phyloP scores from a whole-genome alignment of 2,329 filamentous ascomycete genomes.

The Colletotrichum sp. region DNA sequence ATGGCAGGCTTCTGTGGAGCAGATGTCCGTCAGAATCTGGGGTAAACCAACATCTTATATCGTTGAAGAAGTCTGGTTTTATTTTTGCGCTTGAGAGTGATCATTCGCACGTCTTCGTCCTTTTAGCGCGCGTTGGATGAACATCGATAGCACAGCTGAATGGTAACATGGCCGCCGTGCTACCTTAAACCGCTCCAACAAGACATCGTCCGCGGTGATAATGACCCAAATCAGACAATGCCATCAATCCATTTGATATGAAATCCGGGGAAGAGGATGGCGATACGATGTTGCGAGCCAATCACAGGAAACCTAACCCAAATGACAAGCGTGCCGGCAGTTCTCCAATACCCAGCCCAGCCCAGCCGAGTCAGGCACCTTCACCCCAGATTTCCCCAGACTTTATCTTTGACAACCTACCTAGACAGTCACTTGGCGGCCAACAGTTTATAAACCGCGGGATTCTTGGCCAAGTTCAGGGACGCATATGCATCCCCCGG shows the following conservation, averaged over 20 bases:
- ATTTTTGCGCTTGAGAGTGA: neutral
- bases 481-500: neutral
- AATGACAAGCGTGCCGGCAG: neutral
- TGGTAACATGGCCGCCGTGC: neutral
- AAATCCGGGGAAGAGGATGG: neutral
- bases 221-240: neutral
- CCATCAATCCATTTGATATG: neutral
- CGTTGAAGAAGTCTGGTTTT: accelerated
- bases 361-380: neutral
- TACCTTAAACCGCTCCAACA: neutral
- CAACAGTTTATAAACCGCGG: neutral
- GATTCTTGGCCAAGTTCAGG: neutral
- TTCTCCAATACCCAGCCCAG: neutral
- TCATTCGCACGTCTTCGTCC: neutral
- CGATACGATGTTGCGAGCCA: neutral
- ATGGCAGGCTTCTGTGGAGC: neutral
- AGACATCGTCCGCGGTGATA: neutral
- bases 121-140: neutral
- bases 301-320: neutral
- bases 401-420: neutral
- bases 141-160: neutral
- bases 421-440: neutral
- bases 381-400: neutral
- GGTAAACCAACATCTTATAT: neutral
- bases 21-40: neutral